Evolutionary conservation across 2,329 filamentous ascomycete species (phyloP).

Genomic region (Pseudogymnoascus sp.): DNA sequence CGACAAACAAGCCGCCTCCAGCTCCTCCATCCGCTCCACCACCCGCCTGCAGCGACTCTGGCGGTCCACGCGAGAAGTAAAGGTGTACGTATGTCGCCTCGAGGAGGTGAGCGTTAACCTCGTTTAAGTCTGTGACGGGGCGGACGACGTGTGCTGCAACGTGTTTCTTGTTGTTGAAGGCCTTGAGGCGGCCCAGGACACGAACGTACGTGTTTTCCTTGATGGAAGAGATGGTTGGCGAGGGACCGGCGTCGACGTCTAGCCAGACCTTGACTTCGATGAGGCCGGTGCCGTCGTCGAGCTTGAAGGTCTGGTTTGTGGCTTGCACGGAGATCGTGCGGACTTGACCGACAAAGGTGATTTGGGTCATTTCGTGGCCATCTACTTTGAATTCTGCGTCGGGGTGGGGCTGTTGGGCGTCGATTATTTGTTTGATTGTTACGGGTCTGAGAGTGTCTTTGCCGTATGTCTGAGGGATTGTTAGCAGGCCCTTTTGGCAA

Average conservation of each 20-base stretch:
- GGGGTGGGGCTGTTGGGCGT: conserved; percentile 67
- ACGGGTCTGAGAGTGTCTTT: conserved; percentile 88
- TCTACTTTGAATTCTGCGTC: conserved; percentile 79
- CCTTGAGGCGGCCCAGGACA: conserved; percentile 76
- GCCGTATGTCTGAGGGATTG: conserved; percentile 38
- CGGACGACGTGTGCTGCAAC: conserved; percentile 75
- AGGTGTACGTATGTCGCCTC: conserved; percentile 86
- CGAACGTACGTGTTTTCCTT: conserved; percentile 74
- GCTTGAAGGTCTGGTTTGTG: conserved; percentile 83
- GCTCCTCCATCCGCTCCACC: conserved; percentile 27
- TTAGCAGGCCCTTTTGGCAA: background rate
- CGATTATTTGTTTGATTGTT: conserved; percentile 89
- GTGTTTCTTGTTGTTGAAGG: conserved; percentile 74
- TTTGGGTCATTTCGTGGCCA: conserved; percentile 56
- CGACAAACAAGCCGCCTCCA: conserved; percentile 29
- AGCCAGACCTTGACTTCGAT: conserved; percentile 89
- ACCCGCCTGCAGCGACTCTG: conserved; percentile 26
- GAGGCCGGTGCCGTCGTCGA: conserved; percentile 90
- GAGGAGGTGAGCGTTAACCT: conserved; percentile 85
- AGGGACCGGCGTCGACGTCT: conserved; percentile 34
- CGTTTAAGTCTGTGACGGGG: conserved; percentile 76
- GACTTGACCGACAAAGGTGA: conserved; percentile 86
- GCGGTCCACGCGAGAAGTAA: conserved; percentile 65
- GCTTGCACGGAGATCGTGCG: conserved; percentile 77
- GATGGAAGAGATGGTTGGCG: conserved; percentile 40